Conservation (phyloP, 2,329 filamentous ascomycete genomes). For the Microdochium nivale region DNA sequence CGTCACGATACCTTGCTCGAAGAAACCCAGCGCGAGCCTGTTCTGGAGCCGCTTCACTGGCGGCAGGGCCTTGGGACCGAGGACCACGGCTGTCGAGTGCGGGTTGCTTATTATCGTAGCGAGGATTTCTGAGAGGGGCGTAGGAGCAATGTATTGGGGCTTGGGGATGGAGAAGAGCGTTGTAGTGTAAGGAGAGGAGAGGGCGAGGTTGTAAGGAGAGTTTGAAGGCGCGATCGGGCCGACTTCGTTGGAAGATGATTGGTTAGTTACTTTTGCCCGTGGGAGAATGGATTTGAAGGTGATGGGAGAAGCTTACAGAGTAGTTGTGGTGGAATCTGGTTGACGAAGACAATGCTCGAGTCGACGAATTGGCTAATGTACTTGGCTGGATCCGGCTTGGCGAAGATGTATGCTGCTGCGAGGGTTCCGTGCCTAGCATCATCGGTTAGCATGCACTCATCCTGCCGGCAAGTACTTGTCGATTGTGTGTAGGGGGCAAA, state of each 20-base stretch:
- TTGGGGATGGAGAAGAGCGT: conserved; percentile 35
- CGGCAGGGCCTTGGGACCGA: conserved; percentile 16
- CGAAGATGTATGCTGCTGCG: conserved; percentile 44
- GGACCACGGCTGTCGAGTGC: conserved; percentile 1
- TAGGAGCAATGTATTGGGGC: conserved; percentile 27
- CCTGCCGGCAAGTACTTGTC: neutral
- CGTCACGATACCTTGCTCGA: conserved; percentile 36
- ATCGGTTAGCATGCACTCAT: too few species aligned
- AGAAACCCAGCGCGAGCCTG: conserved; percentile 29
- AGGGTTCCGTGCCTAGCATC: conserved; percentile 17
- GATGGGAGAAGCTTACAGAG: too few species aligned
- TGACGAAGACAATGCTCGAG: conserved; percentile 41
- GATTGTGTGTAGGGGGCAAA: conserved; percentile 8
- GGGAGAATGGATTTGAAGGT: neutral
- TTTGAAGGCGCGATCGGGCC: conserved; percentile 18
- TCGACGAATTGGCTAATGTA: conserved; percentile 50
- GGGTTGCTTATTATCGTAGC: neutral
- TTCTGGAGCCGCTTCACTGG: conserved; percentile 24
- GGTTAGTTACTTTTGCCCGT: neutral
- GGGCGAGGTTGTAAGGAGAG: neutral
- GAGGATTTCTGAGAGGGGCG: neutral
- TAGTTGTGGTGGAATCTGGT: conserved; percentile 46
- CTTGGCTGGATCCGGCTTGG: conserved; percentile 38
- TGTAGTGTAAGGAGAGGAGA: too few species aligned
- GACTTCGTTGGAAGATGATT: conserved; percentile 6